Base-by-base conservation (phyloP, 2,329 filamentous ascomycete species). In the Pseudohalonectria lignicola region DNA sequence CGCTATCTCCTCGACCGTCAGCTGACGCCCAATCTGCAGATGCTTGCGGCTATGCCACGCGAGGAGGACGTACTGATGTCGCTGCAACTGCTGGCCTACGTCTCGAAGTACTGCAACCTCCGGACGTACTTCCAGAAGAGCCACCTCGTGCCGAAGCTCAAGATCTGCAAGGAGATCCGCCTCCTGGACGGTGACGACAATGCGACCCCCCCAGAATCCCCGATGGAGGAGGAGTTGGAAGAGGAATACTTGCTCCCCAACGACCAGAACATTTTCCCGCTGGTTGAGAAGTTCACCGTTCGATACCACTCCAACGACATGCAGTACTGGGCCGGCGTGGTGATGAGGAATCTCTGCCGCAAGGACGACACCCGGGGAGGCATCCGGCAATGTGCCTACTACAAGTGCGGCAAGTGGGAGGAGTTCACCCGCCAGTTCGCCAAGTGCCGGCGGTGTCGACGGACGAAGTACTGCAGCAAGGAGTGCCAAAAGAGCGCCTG, bases 391-490 rank as follows among this genome's bases (percentile, higher is more conserved):
- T 98, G 92, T 59, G 92, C 92, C 39, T 95, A 95, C 64, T 98
- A 94, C 64, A 80, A 94, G 61, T 98, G 92, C 59, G 90, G 90
- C 43, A 95, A 94, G 57, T 98, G 92, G 92, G 92, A 98, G 60
- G 85, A 95, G 61, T 95, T 79, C 57, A 88, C 90, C 29, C 79
- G 92, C 44, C 90, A 98, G 56, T 98, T 98, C 60, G 92, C 92
- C 49, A 98, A 98, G 64, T 98, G 92, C 64, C 81, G 92, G 47
- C 81, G 92, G 47, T 98, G 92, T 64, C 79, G 92, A 49, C 79
- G 92, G 47, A 98, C 92, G 44, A 98, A 98, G 61, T 95, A 95
- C 66, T 98, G 92, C 78, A 95, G 88, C 74, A 98, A 98, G 63
- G 92, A 98, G 61, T 98, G 92, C 62, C 92, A 98, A 64, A 96